Conservation (phyloP, 768 basidiomycete species). For the Leccinum sublutescens region DNA sequence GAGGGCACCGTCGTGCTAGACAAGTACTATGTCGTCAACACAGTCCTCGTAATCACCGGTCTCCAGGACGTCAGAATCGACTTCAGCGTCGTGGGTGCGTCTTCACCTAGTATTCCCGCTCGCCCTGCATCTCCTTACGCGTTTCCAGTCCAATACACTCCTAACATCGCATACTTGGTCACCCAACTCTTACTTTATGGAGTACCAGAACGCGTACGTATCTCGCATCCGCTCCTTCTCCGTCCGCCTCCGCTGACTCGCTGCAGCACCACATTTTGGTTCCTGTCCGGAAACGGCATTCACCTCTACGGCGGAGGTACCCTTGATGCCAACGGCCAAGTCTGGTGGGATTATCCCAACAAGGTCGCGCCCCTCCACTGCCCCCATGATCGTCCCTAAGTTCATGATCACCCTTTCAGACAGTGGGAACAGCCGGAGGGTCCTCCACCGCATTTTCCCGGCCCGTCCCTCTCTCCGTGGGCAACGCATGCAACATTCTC, state of each 20-base stretch:
- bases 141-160: slow-evolving; percentile 34
- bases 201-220: slow-evolving; percentile 43
- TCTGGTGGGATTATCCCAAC: slow-evolving; percentile 37
- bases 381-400: not conserved
- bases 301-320: slow-evolving; percentile 43
- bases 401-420: slow-evolving; percentile 17
- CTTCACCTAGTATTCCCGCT: not conserved
- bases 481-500: slow-evolving; percentile 41
- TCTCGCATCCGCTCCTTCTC: not conserved
- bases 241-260: not conserved
- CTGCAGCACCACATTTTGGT: slow-evolving; percentile 40
- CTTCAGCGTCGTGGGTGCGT: slow-evolving; percentile 36
- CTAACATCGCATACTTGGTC: slow-evolving; percentile 41
- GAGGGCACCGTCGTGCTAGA: slow-evolving; percentile 33
- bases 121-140: not conserved
- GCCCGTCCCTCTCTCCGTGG: slow-evolving; percentile 44
- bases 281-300: slow-evolving; percentile 36
- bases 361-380: slow-evolving; percentile 19
- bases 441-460: slow-evolving; percentile 43
- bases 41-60: slow-evolving; percentile 37
- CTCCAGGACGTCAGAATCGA: slow-evolving; percentile 39
- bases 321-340: slow-evolving; percentile 47
- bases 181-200: slow-evolving; percentile 38
- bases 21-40: slow-evolving; percentile 37
- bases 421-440: slow-evolving; percentile 40